Base-by-base conservation (phyloP, 352 stramenopile genomes). In the Globisporangium orthogonon region DNA sequence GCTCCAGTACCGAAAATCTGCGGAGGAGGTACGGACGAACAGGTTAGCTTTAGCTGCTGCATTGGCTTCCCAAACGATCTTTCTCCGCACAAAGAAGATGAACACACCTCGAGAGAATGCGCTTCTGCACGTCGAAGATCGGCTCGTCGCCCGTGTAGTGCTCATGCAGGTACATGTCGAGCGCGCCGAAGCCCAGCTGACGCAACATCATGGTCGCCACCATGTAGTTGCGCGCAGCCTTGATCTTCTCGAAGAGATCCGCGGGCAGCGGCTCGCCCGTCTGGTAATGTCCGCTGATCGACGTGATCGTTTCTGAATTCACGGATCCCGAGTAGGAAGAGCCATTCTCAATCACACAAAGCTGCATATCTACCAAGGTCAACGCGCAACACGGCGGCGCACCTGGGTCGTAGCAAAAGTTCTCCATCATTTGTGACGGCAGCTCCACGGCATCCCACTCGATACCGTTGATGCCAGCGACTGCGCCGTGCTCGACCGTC, bases 351-450 rank as follows among this genome's bases (percentile, higher is more conserved):
- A 23, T 23, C 23, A 23, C 23, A 23, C 23, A 23, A 23, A 23
- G 23, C 23, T 23, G 23, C 23, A 23, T 23, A 23, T 23, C 23
- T 23, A 23, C 23, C 23, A 23, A 23, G 23, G 23, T 23, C 23
- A 23, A 23, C 23, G 23, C 23, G 23, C 39, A 13, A 37, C 6
- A 37, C 10, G 6, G 4, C 15, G 13, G 33, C 14, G 3, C 17
- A 83, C 78, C 74, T 54, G 83, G 69, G 67, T 99, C 91, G 71
- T 99, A 99, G 72, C 94, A 98, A 78, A 97, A 99, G 71, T 99
- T 99, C 62, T 99, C 97, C 96, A 99, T 99, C 78, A 99, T 99
- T 76, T 99, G 97, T 11, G 87, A 98, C 29, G 97, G 97, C 17
- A 98, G 74, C 68, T 99, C 97, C 3, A 99, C 96, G 14, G 97